phyloP scores from a whole-genome alignment of 2,329 filamentous ascomycete species.

The Amphichorda felina region DNA sequence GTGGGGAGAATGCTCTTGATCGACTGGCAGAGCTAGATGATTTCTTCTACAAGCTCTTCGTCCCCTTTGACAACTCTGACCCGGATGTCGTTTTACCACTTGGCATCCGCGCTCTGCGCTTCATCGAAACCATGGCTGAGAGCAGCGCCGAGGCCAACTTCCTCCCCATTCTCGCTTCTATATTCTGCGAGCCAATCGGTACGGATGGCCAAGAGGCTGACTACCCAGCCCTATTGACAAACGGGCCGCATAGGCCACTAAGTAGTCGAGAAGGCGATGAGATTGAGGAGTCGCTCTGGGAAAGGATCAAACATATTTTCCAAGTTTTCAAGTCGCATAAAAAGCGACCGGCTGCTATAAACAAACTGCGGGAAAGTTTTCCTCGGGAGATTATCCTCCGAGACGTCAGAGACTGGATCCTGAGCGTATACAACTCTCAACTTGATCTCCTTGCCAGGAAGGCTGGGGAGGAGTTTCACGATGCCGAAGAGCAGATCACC shows the following conservation, averaged over 20 bases:
- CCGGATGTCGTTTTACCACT: conserved; percentile 14
- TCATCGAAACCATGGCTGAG: conserved; percentile 16
- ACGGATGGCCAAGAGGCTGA: neutral
- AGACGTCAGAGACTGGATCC: conserved; percentile 10
- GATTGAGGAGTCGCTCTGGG: conserved; percentile 10
- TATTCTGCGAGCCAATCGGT: conserved; percentile 16
- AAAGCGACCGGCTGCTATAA: no score
- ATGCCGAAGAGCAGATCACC: no score
- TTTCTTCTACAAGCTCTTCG: conserved; percentile 17
- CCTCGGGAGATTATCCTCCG: conserved; percentile 9
- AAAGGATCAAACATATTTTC: conserved; percentile 9
- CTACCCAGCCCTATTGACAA: conserved; percentile 6
- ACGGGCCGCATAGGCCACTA: conserved; percentile 14
- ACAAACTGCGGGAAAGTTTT: conserved; percentile 9
- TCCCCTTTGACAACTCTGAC: conserved; percentile 6
- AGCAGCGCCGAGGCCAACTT: conserved; percentile 5
- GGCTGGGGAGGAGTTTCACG: no score
- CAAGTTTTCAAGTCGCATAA: neutral
- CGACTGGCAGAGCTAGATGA: conserved; percentile 18
- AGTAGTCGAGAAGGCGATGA: conserved; percentile 6
- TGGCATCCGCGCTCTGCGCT: conserved; percentile 22
- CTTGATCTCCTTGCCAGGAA: no score
- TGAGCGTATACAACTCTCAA: no score
- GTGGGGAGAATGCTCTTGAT: conserved; percentile 3
- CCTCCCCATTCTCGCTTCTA: conserved; percentile 11